These are phyloP conservation scores for Cinnamomum micranthum DNA, from an alignment of 164 flowering plant genomes.

Conservation along the genomic window DNA sequence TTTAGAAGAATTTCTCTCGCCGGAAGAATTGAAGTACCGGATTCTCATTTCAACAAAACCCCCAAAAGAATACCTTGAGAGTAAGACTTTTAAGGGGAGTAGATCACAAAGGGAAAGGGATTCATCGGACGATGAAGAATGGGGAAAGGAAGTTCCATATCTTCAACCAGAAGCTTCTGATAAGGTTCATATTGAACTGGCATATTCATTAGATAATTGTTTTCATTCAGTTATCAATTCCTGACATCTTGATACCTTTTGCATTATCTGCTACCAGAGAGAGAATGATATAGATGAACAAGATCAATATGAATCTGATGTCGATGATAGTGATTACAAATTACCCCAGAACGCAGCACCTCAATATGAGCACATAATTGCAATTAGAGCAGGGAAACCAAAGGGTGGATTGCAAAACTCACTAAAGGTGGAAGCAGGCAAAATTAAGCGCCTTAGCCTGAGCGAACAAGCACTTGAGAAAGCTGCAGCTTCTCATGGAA, in stretches of 20 bases:
- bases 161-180: constrained; percentile 12
- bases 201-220: neutral
- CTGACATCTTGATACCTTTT: neutral
- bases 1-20: constrained; percentile 66
- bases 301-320: constrained; percentile 8
- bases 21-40: constrained; percentile 56
- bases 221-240: neutral
- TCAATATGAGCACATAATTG: constrained; percentile 8
- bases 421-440: constrained; percentile 10
- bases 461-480: constrained; percentile 7
- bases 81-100: constrained; percentile 19
- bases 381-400: constrained; percentile 6
- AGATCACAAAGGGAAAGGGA: constrained; percentile 24
- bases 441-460: constrained; percentile 10
- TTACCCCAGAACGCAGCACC: neutral
- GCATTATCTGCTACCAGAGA: constrained; percentile 2
- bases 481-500: constrained; percentile 1
- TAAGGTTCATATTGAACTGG: constrained; percentile 24
- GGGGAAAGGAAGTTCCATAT: constrained; percentile 41
- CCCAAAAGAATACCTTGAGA: constrained; percentile 61
- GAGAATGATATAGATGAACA: constrained; percentile 3
- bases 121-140: constrained; percentile 32
- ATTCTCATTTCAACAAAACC: constrained; percentile 85
- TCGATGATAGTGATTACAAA: constrained; percentile 1
- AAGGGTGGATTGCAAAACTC: constrained; percentile 6